Conservation (phyloP, 768 basidiomycete genomes). For the Mycena kentingensis region DNA sequence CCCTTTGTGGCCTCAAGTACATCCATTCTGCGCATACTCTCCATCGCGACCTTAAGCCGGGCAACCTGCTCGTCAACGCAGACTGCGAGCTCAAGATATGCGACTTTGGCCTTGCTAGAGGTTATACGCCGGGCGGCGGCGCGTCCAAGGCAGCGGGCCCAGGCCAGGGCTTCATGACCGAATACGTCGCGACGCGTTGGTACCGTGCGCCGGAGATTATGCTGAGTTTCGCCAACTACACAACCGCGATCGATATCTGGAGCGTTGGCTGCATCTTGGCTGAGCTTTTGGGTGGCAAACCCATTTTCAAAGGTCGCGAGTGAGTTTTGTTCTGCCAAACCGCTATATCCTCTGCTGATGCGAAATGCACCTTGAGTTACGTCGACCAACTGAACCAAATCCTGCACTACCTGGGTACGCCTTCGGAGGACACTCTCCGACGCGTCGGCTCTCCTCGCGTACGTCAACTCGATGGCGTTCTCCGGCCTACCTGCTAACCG, state of each 20-base stretch:
- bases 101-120: conserved; percentile 95
- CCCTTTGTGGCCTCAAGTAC: conserved; percentile 96
- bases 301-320: conserved; percentile 97
- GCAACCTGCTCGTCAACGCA: conserved; percentile 94
- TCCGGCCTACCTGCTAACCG: conserved; percentile 5
- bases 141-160: conserved; percentile 69
- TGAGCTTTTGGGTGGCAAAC: conserved; percentile 89
- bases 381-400: conserved; percentile 99
- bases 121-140: conserved; percentile 84
- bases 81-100: conserved; percentile 99
- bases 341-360: conserved; percentile 15
- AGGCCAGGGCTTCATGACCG: conserved; percentile 98
- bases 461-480: conserved; percentile 29
- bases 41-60: conserved; percentile 94
- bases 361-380: conserved; percentile 54
- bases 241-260: conserved; percentile 94
- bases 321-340: conserved; percentile 41
- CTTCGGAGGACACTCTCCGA: conserved; percentile 93
- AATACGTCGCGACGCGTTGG: conserved; percentile 99
- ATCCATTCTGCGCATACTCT: conserved; percentile 98
- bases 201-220: conserved; percentile 99
- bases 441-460: conserved; percentile 95
- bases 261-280: conserved; percentile 95
- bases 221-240: conserved; percentile 42
- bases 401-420: conserved; percentile 96